phyloP scores from a whole-genome alignment of 2,329 filamentous ascomycete species.

The Aspergillus sojae region DNA sequence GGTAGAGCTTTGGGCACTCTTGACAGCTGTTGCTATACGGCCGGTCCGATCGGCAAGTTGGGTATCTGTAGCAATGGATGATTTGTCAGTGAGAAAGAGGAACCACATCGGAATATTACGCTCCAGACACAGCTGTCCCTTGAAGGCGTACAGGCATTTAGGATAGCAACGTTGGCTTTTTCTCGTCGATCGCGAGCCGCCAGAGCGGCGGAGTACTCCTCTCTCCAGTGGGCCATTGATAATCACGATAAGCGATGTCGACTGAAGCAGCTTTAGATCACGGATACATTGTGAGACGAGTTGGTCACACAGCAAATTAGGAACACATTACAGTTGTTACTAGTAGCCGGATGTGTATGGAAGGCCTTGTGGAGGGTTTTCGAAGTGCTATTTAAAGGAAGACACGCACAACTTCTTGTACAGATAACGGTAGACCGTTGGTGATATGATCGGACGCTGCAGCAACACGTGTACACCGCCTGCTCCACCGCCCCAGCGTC shows the following conservation, averaged over 20 bases:
- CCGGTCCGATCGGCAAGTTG: constrained; percentile 69
- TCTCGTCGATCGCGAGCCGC: constrained; percentile 71
- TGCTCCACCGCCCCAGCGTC: constrained; percentile 32
- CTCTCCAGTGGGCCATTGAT: constrained; percentile 71
- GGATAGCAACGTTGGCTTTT: constrained; percentile 66
- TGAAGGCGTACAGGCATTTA: constrained; percentile 70
- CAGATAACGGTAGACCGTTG: not conserved
- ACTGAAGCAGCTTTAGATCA: constrained; percentile 10
- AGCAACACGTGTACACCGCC: constrained; percentile 27
- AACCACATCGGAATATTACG: not conserved
- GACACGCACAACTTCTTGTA: not conserved
- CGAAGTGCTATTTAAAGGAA: not conserved
- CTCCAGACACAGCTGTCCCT: not conserved
- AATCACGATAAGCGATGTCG: constrained; percentile 18
- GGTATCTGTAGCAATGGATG: constrained; percentile 53
- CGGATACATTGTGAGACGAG: constrained; percentile 13
- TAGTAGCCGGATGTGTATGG: not conserved
- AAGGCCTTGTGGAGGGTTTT: not conserved
- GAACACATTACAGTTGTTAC: not conserved
- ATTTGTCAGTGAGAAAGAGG: not conserved
- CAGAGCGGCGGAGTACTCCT: constrained; percentile 77
- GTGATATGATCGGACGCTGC: not conserved
- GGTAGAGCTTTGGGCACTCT: constrained; percentile 25
- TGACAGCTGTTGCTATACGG: constrained; percentile 47
- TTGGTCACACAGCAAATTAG: not conserved